Evolutionary conservation across 2,329 filamentous ascomycete genomes (phyloP), one percentile per base, ranked within the genome.

Genomic region (Magnaporthiopsis incrustans): DNA sequence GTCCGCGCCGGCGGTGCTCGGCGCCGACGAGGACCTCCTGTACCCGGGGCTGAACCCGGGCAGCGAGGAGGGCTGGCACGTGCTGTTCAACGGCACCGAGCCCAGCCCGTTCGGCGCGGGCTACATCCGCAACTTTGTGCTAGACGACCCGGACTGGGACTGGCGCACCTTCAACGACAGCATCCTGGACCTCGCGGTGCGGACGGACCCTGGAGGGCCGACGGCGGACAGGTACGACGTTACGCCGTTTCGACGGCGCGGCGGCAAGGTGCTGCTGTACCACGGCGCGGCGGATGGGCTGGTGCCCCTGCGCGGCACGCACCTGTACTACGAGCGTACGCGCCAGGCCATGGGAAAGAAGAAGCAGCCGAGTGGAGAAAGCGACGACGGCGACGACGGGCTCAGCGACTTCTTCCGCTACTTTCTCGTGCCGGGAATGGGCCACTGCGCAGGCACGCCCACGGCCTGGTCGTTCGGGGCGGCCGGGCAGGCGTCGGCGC

Each of bases 341-440:
- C 65, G 68, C 8, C 67, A 71, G 2, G 77, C 75, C 0, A 78
- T 82, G 75, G 71, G 70, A 2, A 44, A 10, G 61, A 57, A 64
- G 7, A 65, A 67, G 15, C n/a, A n/a, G n/a, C n/a, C n/a, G n/a
- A n/a, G n/a, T n/a, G n/a, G n/a, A n/a, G n/a, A n/a, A n/a, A n/a
- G n/a, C 66, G 69, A 63, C 1, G 71, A 78, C 27, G 82, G 84
- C 1, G 71, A 78, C 27, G 82, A 84, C 65, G 81, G 82, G 1
- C 71, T 82, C 1, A 67, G 72, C 2, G 82, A 85, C 65, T 82
- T 82, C 69, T 86, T 82, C 71, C 70, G 76, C 3, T 75, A 82
- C 67, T 84, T 84, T 69, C 70, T 75, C 4, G 76, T 84, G 7
- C 81, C 81, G 1, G 82, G 82, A 1, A 78, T 84, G 73, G 74